A percentile compares a stretch with the other conserved stretches of the same genome.
Conservation (phyloP, 225 moss, liverwort and hornwort genomes). For the Bryum argenteum region DNA sequence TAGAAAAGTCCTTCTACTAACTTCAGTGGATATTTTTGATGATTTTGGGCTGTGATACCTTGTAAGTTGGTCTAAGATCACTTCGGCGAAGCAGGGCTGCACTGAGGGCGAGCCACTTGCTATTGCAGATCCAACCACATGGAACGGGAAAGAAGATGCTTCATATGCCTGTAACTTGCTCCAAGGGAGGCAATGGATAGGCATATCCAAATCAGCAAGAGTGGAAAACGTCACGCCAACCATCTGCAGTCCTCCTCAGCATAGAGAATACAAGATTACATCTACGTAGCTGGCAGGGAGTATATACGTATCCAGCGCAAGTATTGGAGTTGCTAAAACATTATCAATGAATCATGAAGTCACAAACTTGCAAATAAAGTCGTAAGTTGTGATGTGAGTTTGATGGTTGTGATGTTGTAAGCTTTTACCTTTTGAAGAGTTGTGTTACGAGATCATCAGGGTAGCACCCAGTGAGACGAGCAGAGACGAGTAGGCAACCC, state of each 20-base stretch:
- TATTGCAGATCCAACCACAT: slow-evolving; percentile 76
- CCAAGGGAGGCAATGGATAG: slow-evolving; percentile 79
- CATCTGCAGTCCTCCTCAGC: slow-evolving; percentile 99
- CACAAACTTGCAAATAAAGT: background rate
- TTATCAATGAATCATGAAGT: background rate
- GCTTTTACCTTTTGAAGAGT: slow-evolving; percentile 77
- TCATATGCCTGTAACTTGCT: slow-evolving; percentile 99
- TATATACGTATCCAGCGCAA: background rate
- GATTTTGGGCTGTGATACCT: slow-evolving; percentile 38
- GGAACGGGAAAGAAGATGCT: slow-evolving; percentile 89
- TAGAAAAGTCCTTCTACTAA: slow-evolving; percentile 27
- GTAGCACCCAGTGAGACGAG: slow-evolving; percentile 89
- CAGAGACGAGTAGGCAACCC: slow-evolving; percentile 85
- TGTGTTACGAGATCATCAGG: slow-evolving; percentile 87
- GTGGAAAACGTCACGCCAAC: slow-evolving; percentile 73
- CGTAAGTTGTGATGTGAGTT: background rate
- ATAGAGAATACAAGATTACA: slow-evolving; percentile 50
- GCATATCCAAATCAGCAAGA: slow-evolving; percentile 71
- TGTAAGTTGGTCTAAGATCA: slow-evolving; percentile 66
- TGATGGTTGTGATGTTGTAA: background rate
- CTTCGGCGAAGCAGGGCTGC: slow-evolving; percentile 82
- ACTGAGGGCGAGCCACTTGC: slow-evolving; percentile 57
- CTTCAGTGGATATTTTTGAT: slow-evolving; percentile 31
- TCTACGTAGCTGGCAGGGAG: slow-evolving; percentile 44
- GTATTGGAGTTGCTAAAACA: background rate